A percentile compares a stretch with the other conserved stretches of the same genome.
Conservation (phyloP, 2,329 filamentous ascomycete species). For the Apiospora sp. region DNA sequence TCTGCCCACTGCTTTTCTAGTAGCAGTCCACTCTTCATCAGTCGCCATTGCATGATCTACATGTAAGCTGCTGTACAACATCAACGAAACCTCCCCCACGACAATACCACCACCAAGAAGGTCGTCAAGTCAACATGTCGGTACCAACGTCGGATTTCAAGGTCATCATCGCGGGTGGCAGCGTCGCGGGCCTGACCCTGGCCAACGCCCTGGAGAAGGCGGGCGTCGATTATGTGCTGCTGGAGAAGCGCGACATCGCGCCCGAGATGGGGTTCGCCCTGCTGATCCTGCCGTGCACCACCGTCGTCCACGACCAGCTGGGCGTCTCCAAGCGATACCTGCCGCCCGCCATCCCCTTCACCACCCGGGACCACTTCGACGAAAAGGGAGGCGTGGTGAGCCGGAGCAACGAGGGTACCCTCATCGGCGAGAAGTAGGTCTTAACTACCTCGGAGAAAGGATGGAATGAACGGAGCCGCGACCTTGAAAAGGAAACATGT, state of each 20-base stretch:
- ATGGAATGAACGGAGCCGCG: not conserved
- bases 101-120: too few relatives aligned
- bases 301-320: slow-evolving; percentile 40
- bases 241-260: slow-evolving; percentile 36
- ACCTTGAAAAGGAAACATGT: not conserved
- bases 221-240: slow-evolving; percentile 39
- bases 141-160: slow-evolving; percentile 19
- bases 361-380: slow-evolving; percentile 6
- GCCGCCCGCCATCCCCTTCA: slow-evolving; percentile 6
- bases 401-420: not conserved
- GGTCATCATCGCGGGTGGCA: slow-evolving; percentile 39
- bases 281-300: slow-evolving; percentile 35
- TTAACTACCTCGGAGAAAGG: not conserved
- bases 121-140: not conserved
- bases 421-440: slow-evolving; percentile 9
- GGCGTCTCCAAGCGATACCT: slow-evolving; percentile 28
- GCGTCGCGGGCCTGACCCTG: slow-evolving; percentile 37
- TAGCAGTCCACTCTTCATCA: not conserved
- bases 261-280: slow-evolving; percentile 35
- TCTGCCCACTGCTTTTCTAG: not conserved
- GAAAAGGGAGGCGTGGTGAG: not conserved
- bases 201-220: slow-evolving; percentile 37
- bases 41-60: not conserved
- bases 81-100: not conserved
- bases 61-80: not conserved